A percentile compares a stretch with the other conserved stretches of the same genome.
phyloP scores from a whole-genome alignment of 164 flowering plant genomes.

The Magnolia sinica region DNA sequence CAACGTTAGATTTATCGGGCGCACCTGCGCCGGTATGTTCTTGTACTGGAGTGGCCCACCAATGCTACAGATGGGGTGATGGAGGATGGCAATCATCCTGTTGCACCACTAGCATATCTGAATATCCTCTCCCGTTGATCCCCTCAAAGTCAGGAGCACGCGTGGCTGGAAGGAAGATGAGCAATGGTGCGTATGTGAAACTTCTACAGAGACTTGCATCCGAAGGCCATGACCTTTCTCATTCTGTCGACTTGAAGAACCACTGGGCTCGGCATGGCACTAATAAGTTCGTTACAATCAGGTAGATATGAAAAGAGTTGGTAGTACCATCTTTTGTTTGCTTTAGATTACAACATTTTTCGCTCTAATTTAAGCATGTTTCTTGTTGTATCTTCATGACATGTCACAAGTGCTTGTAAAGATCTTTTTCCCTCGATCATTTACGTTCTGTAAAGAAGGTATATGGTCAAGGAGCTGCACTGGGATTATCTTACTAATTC shows the following conservation, averaged over 20 bases:
- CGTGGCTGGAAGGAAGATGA: slow-evolving; percentile 92
- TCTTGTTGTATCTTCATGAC: slow-evolving; percentile 7
- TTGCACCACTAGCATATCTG: slow-evolving; percentile 73
- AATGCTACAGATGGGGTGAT: slow-evolving; percentile 52
- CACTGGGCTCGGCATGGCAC: slow-evolving; percentile 94
- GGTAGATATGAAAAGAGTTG: slow-evolving; percentile 38
- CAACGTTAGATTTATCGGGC: background rate
- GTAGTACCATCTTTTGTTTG: background rate
- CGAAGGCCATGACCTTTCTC: slow-evolving; percentile 68
- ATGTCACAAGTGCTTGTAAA: background rate
- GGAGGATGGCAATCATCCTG: slow-evolving; percentile 98
- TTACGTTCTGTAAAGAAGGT: slow-evolving; percentile 8
- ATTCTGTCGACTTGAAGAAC: slow-evolving; percentile 72
- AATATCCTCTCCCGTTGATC: slow-evolving; percentile 86
- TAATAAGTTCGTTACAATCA: slow-evolving; percentile 90
- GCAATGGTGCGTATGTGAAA: slow-evolving; percentile 88
- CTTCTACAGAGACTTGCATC: slow-evolving; percentile 76
- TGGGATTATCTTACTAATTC: background rate
- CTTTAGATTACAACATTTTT: background rate
- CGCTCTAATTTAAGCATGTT: background rate
- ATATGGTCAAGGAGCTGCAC: background rate
- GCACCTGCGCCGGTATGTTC: background rate
- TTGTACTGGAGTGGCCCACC: background rate
- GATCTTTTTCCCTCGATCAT: background rate
- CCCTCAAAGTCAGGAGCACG: slow-evolving; percentile 78